A percentile compares a stretch with the other conserved stretches of the same genome.
Conservation (phyloP, 2,329 filamentous ascomycete genomes). For the Phoma herbarum region DNA sequence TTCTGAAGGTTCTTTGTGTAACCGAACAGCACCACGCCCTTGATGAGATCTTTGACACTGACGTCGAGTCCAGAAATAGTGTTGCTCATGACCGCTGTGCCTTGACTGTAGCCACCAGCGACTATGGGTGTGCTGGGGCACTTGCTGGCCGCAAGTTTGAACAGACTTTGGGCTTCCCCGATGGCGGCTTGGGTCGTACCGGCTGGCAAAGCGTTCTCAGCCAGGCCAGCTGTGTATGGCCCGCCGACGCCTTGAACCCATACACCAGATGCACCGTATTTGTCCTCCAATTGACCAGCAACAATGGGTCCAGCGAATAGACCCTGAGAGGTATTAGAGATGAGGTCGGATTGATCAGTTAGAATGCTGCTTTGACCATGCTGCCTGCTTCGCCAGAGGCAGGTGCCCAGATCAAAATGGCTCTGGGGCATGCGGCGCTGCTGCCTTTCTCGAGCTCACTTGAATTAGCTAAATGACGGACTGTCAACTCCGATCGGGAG, state of each 20-base stretch:
- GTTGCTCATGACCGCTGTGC: not conserved
- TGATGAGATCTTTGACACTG: not conserved
- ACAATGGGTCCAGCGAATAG: not conserved
- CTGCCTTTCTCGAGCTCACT: not conserved
- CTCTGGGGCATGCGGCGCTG: not conserved
- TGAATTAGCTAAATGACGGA: not conserved
- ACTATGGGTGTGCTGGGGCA: not conserved
- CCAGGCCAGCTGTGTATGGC: not conserved
- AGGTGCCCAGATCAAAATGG: not conserved
- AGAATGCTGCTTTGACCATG: not conserved
- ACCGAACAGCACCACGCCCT: not conserved
- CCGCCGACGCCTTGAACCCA: not conserved
- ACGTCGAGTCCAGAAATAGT: not conserved
- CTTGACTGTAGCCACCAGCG: not conserved
- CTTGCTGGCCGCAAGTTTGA: not conserved
- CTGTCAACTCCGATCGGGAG: not conserved
- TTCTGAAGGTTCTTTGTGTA: not conserved
- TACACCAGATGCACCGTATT: not conserved
- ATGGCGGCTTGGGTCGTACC: not conserved
- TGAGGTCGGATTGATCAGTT: too few relatives aligned
- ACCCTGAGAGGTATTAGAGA: not conserved
- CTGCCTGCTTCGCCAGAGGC: not conserved
- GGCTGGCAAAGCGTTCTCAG: not conserved
- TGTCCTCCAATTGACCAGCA: not conserved
- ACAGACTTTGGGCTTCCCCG: not conserved